Base-by-base conservation (phyloP, 352 stramenopile species). In the Globisporangium polare region DNA sequence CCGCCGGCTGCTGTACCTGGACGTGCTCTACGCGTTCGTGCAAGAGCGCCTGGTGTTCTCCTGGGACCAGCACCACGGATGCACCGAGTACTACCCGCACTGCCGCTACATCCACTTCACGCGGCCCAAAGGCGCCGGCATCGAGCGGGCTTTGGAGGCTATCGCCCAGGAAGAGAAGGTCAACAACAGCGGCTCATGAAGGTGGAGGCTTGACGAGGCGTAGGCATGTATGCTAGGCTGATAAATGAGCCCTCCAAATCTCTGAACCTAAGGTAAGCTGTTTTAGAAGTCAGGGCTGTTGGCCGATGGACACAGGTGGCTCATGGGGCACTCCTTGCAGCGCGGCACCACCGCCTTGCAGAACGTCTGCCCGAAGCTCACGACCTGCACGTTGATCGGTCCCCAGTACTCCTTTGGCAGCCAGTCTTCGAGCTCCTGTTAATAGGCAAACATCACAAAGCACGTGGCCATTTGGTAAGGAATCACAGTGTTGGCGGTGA, bases 351-450 rank as follows among this genome's bases (percentile, higher is more conserved):
- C 69, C 17, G 84, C 77, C 4, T 78, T 63, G 52, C 88, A 96
- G 20, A 97, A 77, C 61, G 97, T 94, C 70, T 99, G 96, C 6
- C 96, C 96, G 69, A 99, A 98, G 24, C 96, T 96, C 27, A 99
- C 96, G 43, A 98, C 89, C 15, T 98, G 67, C 10, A 90, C 57
- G 75, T 99, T 99, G 43, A 99, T 90, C 0, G 84, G 74, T 2
- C 69, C 70, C 96, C 96, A 99, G 43, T 89, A 68, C 55, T 90
- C 80, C 20, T 67, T 72, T 4, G 95, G 95, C 6, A 99, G 74
- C 95, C 95, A 99, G 24, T 91, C 82, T 73, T 99, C 91, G 18
- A 99, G 75, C 58, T 98, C 87, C 66, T 90, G 65, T 22, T 62
- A 22, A 55, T 17, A 43, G 15, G 29, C 27, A 15, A 43, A 55